These are phyloP conservation scores for Erucastrum elatum DNA, from an alignment of 345 rosid genomes.

Conservation along the genomic window DNA sequence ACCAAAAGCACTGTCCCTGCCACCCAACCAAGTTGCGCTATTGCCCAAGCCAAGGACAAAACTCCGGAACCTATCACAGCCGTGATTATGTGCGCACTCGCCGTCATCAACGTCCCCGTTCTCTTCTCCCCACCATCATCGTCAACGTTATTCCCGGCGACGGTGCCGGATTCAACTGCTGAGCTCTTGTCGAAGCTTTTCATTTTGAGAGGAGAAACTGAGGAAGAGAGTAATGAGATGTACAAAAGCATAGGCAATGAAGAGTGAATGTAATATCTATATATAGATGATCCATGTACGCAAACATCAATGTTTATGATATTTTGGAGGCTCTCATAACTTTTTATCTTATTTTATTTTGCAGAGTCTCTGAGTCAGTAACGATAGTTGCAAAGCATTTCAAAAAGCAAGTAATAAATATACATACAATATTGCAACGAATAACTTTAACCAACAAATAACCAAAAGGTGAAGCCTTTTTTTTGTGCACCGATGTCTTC, in stretches of 20 bases:
- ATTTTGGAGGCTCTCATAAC: not conserved
- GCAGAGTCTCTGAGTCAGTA: not conserved
- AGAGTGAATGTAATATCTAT: not conserved
- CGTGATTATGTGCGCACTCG: slow-evolving; percentile 84
- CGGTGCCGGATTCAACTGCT: not conserved
- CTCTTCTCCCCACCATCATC: slow-evolving; percentile 72
- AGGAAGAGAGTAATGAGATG: not conserved
- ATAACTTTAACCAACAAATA: too few species aligned
- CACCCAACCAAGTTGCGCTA: slow-evolving; percentile 88
- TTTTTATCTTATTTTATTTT: not conserved
- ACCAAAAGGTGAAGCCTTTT: too few species aligned
- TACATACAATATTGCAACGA: not conserved
- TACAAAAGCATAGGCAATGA: not conserved
- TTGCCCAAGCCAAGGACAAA: slow-evolving; percentile 79
- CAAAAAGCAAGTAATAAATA: not conserved
- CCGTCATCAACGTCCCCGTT: slow-evolving; percentile 49
- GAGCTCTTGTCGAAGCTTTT: not conserved
- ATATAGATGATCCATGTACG: not conserved
- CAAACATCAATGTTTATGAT: too few species aligned
- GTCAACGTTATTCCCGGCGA: slow-evolving; percentile 46
- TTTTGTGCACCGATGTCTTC: too few species aligned
- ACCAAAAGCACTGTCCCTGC: slow-evolving; percentile 63
- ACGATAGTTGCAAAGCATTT: not conserved
- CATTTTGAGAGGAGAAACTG: slow-evolving; percentile 3
- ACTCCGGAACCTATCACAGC: slow-evolving; percentile 95